Conservation (phyloP, 2,329 filamentous ascomycete genomes). For the Colletotrichum sp. region DNA sequence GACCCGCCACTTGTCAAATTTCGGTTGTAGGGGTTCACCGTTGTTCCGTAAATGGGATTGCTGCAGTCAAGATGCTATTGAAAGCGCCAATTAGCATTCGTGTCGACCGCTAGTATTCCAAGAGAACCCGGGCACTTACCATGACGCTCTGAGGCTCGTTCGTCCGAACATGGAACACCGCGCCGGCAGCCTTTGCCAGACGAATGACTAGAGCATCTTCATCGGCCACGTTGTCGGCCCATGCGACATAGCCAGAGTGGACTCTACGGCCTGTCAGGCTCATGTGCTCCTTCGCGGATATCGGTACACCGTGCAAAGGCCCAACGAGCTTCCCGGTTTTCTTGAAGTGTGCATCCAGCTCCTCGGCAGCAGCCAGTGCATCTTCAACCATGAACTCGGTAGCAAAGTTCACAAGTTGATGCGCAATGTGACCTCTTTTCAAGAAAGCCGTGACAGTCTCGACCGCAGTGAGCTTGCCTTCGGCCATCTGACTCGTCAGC, state of each 20-base stretch:
- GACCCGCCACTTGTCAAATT: slow-evolving; percentile 44
- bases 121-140: background rate
- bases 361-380: slow-evolving; percentile 40
- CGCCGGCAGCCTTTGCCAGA: slow-evolving; percentile 36
- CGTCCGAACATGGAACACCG: slow-evolving; percentile 46
- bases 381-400: slow-evolving; percentile 41
- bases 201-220: slow-evolving; percentile 36
- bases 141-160: slow-evolving; percentile 46
- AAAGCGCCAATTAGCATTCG: accelerated
- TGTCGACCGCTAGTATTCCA: background rate
- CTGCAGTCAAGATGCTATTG: slow-evolving; percentile 29
- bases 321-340: slow-evolving; percentile 45
- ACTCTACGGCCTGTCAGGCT: slow-evolving; percentile 22
- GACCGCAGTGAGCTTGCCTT: slow-evolving; percentile 37
- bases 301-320: slow-evolving; percentile 44
- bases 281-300: slow-evolving; percentile 27
- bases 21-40: slow-evolving; percentile 43
- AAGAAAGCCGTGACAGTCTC: slow-evolving; percentile 46
- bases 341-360: slow-evolving; percentile 45
- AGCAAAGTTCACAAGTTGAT: slow-evolving; percentile 41
- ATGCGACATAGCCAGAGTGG: slow-evolving; percentile 35
- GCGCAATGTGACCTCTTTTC: slow-evolving; percentile 53
- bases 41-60: slow-evolving; percentile 45
- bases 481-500: slow-evolving; percentile 30
- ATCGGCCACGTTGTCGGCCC: slow-evolving; percentile 37